phyloP scores from a whole-genome alignment of 768 basidiomycete genomes.

The Kondoa malvinella region DNA sequence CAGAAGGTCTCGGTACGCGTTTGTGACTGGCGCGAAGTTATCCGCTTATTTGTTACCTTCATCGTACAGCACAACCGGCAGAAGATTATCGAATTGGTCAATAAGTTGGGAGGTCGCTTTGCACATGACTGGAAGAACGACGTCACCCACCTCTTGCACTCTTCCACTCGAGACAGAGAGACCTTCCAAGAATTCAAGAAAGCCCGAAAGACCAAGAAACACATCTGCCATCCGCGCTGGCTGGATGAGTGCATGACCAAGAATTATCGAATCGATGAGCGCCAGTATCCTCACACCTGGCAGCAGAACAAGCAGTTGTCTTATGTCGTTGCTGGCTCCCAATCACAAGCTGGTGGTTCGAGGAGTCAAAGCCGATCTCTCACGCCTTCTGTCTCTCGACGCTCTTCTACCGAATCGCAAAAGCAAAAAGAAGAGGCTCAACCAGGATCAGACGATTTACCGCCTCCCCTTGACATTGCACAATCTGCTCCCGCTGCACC shows the following conservation, averaged over 20 bases:
- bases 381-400: background rate
- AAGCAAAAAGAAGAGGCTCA: background rate
- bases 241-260: background rate
- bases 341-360: background rate
- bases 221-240: slow-evolving; percentile 16
- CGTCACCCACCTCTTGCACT: slow-evolving; percentile 14
- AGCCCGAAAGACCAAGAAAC: background rate
- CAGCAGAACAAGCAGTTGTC: background rate
- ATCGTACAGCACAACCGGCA: background rate
- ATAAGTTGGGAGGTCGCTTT: background rate
- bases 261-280: slow-evolving; percentile 6
- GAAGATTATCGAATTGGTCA: background rate
- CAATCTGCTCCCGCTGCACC: background rate
- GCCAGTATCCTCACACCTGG: slow-evolving; percentile 12
- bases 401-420: background rate
- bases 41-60: too few relatives aligned
- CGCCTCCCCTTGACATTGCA: background rate
- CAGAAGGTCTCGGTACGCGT: too few relatives aligned
- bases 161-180: background rate
- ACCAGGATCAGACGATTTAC: background rate
- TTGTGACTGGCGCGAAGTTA: too few relatives aligned
- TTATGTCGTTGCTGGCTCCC: background rate
- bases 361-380: background rate
- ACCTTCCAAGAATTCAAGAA: slow-evolving; percentile 5
- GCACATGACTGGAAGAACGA: background rate